Evolutionary conservation across 2,329 filamentous ascomycete genomes (phyloP), one percentile per base, ranked within the genome.

Genomic region (Epichloe brachyelytri): DNA sequence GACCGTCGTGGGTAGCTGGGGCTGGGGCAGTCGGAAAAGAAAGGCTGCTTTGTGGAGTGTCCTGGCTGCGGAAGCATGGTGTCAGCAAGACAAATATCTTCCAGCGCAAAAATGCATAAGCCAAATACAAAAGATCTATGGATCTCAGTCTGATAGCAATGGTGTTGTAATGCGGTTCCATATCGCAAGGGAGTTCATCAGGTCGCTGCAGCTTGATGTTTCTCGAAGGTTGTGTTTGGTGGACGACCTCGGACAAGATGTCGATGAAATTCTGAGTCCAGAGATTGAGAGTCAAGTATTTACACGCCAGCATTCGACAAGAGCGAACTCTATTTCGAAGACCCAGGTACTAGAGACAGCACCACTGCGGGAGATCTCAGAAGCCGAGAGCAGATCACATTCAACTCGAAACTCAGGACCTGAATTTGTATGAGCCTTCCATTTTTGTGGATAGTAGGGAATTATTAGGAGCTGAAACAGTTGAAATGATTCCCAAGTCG

Each of bases 11-110:
- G 83, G 84, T 1, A 78, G 77, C 8, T 77, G 82, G 54, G 71
- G 72, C 38, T 86, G 83, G 74, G 89, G 90, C 15, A 76, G 78
- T 8, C 78, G 91, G 54, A 78, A 77, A 53, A 78, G 93, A 46
- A 98, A 96, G 71, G 86, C 90, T 2, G 93, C 87, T 0, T 78
- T 95, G 56, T 98, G 90, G 90, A 85, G 83, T 57, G 76, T 93
- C 20, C 75, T 95, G 39, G 85, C 87, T 1, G 83, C 89, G 0
- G 86, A 95, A 59, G 78, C 82, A 1, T 98, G 93, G 93, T 73
- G 91, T 50, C 77, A 78, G 48, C 78, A 90, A 55, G 80, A 78
- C 36, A 90, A 91, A 62, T 81, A 82, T 49, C 79, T 85, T 14
- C 86, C 94, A 61, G 86, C 89, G 1, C 86, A 88, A 57, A 77